Percentiles rank a stretch among this genome's conserved stretches.
These are phyloP conservation scores for Populus alba DNA, from an alignment of 345 rosid genomes.

Conservation along the genomic window DNA sequence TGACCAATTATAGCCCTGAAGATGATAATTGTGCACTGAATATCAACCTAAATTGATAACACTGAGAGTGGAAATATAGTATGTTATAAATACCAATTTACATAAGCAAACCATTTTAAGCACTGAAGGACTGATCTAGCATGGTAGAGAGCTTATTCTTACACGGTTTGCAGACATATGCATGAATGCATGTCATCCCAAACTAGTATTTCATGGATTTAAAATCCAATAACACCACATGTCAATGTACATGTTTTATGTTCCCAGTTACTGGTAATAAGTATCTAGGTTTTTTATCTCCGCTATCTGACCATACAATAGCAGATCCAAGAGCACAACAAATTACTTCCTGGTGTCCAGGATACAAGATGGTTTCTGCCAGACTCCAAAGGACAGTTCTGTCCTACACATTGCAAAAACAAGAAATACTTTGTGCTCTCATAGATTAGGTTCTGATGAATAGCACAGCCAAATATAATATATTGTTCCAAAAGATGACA, in stretches of 20 bases:
- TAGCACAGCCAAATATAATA: not conserved
- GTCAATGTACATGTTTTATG: not conserved
- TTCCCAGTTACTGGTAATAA: not conserved
- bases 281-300: not conserved
- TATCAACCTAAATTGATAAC: constrained; percentile 4
- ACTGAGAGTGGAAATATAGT: not conserved
- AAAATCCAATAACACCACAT: no score
- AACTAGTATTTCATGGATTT: no score
- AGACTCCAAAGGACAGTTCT: not conserved
- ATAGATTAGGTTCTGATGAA: no score
- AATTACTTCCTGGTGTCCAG: not conserved
- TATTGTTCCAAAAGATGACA: not conserved
- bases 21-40: constrained; percentile 10
- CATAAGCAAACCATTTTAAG: not conserved
- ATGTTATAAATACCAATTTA: not conserved
- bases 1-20: constrained; percentile 79
- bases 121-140: not conserved
- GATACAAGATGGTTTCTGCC: not conserved
- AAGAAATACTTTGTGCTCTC: no score
- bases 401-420: no score
- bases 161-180: not conserved
- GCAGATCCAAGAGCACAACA: not conserved
- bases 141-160: not conserved
- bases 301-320: not conserved
- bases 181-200: not conserved